Evolutionary conservation across 345 rosid genomes (phyloP).

Genomic region (Lepidium africanum): DNA sequence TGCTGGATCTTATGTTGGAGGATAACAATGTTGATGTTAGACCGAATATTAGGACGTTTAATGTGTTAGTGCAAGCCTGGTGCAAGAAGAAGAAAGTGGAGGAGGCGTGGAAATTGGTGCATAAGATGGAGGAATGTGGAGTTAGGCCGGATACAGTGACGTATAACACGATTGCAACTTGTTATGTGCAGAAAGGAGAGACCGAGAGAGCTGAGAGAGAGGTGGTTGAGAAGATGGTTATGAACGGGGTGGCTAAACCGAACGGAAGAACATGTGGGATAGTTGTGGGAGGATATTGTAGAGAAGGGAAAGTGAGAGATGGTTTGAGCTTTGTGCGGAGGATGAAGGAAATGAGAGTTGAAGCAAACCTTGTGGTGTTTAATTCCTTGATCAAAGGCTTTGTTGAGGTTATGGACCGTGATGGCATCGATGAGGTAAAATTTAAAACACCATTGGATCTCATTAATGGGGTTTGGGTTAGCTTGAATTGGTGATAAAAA

Average conservation of each 20-base stretch:
- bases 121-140: slow-evolving; percentile 44
- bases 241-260: slow-evolving; percentile 34
- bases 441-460: neutral
- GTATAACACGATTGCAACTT: slow-evolving; percentile 55
- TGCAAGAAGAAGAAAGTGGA: slow-evolving; percentile 44
- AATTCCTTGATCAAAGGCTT: slow-evolving; percentile 60
- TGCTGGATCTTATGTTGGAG: slow-evolving; percentile 41
- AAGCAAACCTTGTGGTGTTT: slow-evolving; percentile 45
- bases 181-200: slow-evolving; percentile 49
- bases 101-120: slow-evolving; percentile 53
- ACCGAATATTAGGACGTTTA: slow-evolving; percentile 55
- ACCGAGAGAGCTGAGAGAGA: slow-evolving; percentile 36
- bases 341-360: slow-evolving; percentile 45
- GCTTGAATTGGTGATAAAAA: neutral
- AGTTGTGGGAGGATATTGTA: slow-evolving; percentile 48
- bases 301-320: slow-evolving; percentile 45
- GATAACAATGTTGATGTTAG: slow-evolving; percentile 28
- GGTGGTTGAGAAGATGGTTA: slow-evolving; percentile 39
- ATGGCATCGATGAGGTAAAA: slow-evolving; percentile 53
- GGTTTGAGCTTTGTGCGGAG: slow-evolving; percentile 44
- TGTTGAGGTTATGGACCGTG: slow-evolving; percentile 52
- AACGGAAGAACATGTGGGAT: slow-evolving; percentile 56
- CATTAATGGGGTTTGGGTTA: neutral
- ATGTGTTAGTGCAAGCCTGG: slow-evolving; percentile 57
- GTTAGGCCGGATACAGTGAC: slow-evolving; percentile 49